Evolutionary conservation across 108 stramenopile genomes (phyloP).

Genomic region (Cylindrotheca fusiformis): DNA sequence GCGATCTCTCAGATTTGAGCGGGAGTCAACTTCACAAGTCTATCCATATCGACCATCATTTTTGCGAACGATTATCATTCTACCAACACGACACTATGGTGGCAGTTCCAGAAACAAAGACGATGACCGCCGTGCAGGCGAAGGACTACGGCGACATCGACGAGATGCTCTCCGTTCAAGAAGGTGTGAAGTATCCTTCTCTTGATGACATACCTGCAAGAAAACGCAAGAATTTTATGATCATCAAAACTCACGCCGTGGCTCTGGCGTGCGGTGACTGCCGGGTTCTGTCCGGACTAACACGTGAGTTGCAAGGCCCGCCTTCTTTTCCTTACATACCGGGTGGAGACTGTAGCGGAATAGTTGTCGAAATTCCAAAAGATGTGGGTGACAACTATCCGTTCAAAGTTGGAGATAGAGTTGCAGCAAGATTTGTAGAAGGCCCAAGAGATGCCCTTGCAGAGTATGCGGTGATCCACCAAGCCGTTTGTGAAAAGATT

Average conservation of each 20-base stretch:
- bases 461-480: constrained; percentile 51
- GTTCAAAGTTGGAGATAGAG: constrained; percentile 52
- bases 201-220: constrained; percentile 16
- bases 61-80: too few relatives aligned
- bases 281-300: constrained; percentile 53
- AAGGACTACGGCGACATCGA: constrained; percentile 56
- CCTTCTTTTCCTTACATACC: constrained; percentile 65
- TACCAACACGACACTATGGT: too few relatives aligned
- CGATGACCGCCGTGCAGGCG: constrained; percentile 58
- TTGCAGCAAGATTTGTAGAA: constrained; percentile 50
- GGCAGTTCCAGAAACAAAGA: constrained; percentile 2
- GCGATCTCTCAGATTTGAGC: too few relatives aligned
- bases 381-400: constrained; percentile 24
- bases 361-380: constrained; percentile 44
- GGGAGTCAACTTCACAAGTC: too few relatives aligned
- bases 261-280: constrained; percentile 63
- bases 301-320: constrained; percentile 63
- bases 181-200: constrained; percentile 28
- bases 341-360: constrained; percentile 62
- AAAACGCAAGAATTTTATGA: constrained; percentile 34
- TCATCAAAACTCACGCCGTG: constrained; percentile 45
- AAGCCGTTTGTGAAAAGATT: constrained; percentile 43
- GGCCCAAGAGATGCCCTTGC: constrained; percentile 54
- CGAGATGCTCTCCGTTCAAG: constrained; percentile 47
- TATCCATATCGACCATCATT: too few relatives aligned